A percentile compares a stretch with the other conserved stretches of the same genome.
These are phyloP conservation scores for Psidium guajava DNA, from an alignment of 345 rosid species.

Conservation along the genomic window DNA sequence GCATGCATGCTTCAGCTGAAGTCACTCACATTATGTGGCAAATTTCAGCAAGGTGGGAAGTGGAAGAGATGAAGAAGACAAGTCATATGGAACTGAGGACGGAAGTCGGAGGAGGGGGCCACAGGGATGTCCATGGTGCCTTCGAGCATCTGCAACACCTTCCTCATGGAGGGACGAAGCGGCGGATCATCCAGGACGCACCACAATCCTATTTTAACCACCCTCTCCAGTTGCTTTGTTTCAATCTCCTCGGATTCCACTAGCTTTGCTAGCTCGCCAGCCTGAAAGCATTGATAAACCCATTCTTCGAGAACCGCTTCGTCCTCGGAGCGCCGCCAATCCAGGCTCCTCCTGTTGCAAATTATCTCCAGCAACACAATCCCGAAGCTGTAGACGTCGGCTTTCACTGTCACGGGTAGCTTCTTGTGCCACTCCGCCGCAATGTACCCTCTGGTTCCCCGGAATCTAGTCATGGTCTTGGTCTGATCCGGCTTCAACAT, in stretches of 20 bases:
- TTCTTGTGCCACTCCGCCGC: constrained; percentile 9
- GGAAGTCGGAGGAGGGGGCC: not conserved
- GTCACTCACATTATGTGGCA: too few relatives aligned
- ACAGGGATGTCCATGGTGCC: constrained; percentile 8
- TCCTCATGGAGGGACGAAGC: not conserved
- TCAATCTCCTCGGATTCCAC: constrained; percentile 3
- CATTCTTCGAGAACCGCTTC: constrained; percentile 9
- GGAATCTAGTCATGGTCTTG: constrained; percentile 5
- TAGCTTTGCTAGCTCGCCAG: not conserved
- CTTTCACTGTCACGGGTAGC: constrained; percentile 9
- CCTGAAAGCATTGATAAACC: constrained; percentile 6
- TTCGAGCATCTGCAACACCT: constrained; percentile 6
- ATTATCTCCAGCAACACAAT: constrained; percentile 7
- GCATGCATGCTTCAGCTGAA: too few relatives aligned
- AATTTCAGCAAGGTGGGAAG: too few relatives aligned
- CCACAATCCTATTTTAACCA: constrained; percentile 5
- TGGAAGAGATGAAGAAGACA: not conserved
- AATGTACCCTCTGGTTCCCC: constrained; percentile 2
- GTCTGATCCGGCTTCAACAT: constrained; percentile 17
- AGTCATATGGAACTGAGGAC: not conserved
- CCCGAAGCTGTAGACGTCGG: constrained; percentile 18
- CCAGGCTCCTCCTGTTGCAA: not conserved
- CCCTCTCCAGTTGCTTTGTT: constrained; percentile 1
- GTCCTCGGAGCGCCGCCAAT: not conserved
- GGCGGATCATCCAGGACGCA: constrained; percentile 4